These are phyloP conservation scores for Gillenia trifoliata DNA, from an alignment of 306 rosid genomes.

Conservation along the genomic window DNA sequence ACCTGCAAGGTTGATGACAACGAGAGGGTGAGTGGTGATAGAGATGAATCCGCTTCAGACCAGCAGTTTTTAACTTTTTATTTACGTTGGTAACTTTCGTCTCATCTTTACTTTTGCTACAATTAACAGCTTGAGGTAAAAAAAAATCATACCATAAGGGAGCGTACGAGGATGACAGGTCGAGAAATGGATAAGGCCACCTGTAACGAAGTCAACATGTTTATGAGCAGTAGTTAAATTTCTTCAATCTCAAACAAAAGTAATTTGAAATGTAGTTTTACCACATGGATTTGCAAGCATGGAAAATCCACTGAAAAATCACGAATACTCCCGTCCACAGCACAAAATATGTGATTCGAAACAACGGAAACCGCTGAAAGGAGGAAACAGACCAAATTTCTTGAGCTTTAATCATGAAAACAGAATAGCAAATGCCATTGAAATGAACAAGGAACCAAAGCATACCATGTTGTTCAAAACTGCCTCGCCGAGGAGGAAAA, in stretches of 20 bases:
- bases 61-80: too few species aligned
- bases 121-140: too few species aligned
- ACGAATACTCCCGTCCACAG: conserved; percentile 74
- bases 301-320: conserved; percentile 79
- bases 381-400: conserved; percentile 21
- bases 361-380: conserved; percentile 77
- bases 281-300: conserved; percentile 51
- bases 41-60: not conserved
- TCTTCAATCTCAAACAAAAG: not conserved
- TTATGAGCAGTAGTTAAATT: not conserved
- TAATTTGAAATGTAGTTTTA: conserved; percentile 28
- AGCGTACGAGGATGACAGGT: conserved; percentile 65
- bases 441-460: not conserved
- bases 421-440: not conserved
- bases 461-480: conserved; percentile 75
- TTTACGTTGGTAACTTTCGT: too few species aligned
- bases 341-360: conserved; percentile 75
- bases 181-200: conserved; percentile 98
- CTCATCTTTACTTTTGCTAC: too few species aligned
- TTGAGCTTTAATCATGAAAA: not conserved
- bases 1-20: conserved; percentile 44
- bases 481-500: conserved; percentile 76
- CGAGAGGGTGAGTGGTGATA: not conserved
- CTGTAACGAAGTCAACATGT: conserved; percentile 26
- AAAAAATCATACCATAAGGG: conserved; percentile 72